A percentile compares a stretch with the other conserved stretches of the same genome.
These are phyloP conservation scores for Apiospora sp. DNA, from an alignment of 2,329 filamentous ascomycete species.

Conservation along the genomic window DNA sequence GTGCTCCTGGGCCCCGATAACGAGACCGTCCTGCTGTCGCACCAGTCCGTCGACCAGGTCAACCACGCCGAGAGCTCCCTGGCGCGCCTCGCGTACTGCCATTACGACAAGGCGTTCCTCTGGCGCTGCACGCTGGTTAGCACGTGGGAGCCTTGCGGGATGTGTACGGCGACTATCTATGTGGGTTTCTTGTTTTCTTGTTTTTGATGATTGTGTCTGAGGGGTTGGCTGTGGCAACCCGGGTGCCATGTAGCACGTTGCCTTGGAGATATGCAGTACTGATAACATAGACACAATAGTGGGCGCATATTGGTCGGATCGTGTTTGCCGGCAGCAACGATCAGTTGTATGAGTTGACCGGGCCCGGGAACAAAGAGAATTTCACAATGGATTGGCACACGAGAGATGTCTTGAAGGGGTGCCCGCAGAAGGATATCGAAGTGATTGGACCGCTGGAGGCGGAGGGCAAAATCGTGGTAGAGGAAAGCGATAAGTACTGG, in stretches of 20 bases:
- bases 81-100: slow-evolving; percentile 55
- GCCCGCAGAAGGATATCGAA: slow-evolving; percentile 56
- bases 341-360: slow-evolving; percentile 53
- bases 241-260: not conserved
- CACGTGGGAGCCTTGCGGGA: slow-evolving; percentile 64
- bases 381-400: slow-evolving; percentile 60
- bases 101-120: slow-evolving; percentile 57
- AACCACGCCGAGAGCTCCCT: slow-evolving; percentile 61
- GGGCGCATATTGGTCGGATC: slow-evolving; percentile 61
- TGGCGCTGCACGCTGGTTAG: slow-evolving; percentile 58
- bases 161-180: slow-evolving; percentile 51
- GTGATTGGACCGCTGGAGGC: slow-evolving; percentile 56
- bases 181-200: slow-evolving; percentile 28
- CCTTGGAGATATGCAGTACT: not conserved
- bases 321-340: slow-evolving; percentile 59
- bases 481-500: slow-evolving; percentile 57
- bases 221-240: not conserved
- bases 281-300: slow-evolving; percentile 34
- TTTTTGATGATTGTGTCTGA: not conserved
- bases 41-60: slow-evolving; percentile 60
- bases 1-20: slow-evolving; percentile 59
- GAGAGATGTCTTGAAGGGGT: slow-evolving; percentile 52
- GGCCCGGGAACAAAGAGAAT: slow-evolving; percentile 57
- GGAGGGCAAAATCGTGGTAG: slow-evolving; percentile 52
- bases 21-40: slow-evolving; percentile 54